Evolutionary conservation across 495 filamentous ascomycete genomes (phyloP).

Genomic region (Aspergillus bridgeri): DNA sequence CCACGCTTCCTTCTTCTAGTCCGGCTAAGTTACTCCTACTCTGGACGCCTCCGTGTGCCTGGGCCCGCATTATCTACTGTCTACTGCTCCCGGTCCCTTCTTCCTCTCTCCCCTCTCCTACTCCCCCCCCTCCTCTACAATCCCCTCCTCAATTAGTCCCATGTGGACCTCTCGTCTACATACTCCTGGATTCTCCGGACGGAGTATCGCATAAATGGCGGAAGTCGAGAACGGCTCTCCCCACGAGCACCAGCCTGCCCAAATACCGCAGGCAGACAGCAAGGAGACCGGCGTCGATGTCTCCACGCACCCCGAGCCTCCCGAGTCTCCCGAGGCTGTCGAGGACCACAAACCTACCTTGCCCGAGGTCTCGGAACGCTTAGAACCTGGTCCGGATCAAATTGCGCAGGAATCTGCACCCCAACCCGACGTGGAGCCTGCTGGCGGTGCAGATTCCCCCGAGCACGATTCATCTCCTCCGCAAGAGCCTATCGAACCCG

Average conservation of each 20-base stretch:
- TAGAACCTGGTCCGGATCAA: slow-evolving; percentile 27
- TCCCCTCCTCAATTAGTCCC: slow-evolving; percentile 22
- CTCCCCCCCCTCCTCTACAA: slow-evolving; percentile 11
- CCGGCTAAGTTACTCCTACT: too few species aligned
- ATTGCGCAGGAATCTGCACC: slow-evolving; percentile 12
- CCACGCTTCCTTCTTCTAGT: slow-evolving; percentile 29
- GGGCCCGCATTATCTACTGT: too few species aligned
- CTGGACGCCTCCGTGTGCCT: too few species aligned
- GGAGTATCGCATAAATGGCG: slow-evolving; percentile 45
- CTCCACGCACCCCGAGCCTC: slow-evolving; percentile 25
- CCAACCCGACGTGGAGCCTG: slow-evolving; percentile 15
- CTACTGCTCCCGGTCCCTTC: slow-evolving; percentile 1
- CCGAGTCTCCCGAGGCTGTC: slow-evolving; percentile 26
- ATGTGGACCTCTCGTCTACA: slow-evolving; percentile 32
- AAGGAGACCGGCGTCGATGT: slow-evolving; percentile 35
- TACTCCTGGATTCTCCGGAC: slow-evolving; percentile 28
- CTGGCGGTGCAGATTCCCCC: slow-evolving; percentile 12
- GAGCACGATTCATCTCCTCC: slow-evolving; percentile 22
- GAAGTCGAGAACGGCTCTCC: slow-evolving; percentile 41
- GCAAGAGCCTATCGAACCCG: slow-evolving; percentile 18
- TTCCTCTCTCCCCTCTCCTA: slow-evolving; percentile 31
- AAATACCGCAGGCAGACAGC: slow-evolving; percentile 32
- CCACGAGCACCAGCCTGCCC: slow-evolving; percentile 30
- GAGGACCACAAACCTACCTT: slow-evolving; percentile 32
- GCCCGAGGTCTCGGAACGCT: slow-evolving; percentile 28